Percentiles rank a stretch among this genome's conserved stretches.
Evolutionary conservation across 2,329 filamentous ascomycete species (phyloP).

Genomic region (Trichoderma pleuroti): DNA sequence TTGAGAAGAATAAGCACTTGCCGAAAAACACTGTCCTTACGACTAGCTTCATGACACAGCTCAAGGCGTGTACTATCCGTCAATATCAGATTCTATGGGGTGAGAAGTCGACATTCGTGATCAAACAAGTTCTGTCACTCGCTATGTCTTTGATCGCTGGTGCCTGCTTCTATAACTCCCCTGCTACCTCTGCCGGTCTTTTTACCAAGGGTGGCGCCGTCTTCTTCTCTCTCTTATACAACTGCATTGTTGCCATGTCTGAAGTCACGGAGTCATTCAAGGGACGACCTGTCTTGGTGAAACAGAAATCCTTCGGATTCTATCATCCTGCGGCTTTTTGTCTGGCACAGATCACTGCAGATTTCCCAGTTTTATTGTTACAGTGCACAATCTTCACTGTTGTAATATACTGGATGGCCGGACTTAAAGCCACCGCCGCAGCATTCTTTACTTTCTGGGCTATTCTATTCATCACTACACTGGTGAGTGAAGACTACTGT

Average conservation of each 20-base stretch:
- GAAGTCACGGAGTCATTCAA: constrained; percentile 63
- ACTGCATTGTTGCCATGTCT: constrained; percentile 58
- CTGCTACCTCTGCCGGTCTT: constrained; percentile 53
- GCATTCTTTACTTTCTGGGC: constrained; percentile 63
- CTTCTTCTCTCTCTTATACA: constrained; percentile 62
- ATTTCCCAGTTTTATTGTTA: constrained; percentile 54
- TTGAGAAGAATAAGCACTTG: constrained; percentile 57
- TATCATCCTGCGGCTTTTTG: constrained; percentile 59
- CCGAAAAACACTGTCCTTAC: constrained; percentile 26
- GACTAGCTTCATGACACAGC: constrained; percentile 51
- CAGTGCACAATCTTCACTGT: constrained; percentile 57
- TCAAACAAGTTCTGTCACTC: constrained; percentile 58
- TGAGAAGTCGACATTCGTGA: constrained; percentile 60
- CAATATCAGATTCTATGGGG: constrained; percentile 65
- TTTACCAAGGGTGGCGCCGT: constrained; percentile 62
- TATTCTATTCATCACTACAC: constrained; percentile 24
- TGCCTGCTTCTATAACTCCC: constrained; percentile 65
- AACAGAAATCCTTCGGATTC: constrained; percentile 55
- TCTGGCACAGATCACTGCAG: constrained; percentile 52
- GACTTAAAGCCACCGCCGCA: constrained; percentile 47
- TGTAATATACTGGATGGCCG: constrained; percentile 62
- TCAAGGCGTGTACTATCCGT: constrained; percentile 53
- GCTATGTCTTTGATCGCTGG: constrained; percentile 60
- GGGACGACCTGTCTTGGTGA: constrained; percentile 56
- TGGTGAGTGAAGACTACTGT: neutral